phyloP scores from a whole-genome alignment of 305 asterid genomes.

The Rubia peregrina region DNA sequence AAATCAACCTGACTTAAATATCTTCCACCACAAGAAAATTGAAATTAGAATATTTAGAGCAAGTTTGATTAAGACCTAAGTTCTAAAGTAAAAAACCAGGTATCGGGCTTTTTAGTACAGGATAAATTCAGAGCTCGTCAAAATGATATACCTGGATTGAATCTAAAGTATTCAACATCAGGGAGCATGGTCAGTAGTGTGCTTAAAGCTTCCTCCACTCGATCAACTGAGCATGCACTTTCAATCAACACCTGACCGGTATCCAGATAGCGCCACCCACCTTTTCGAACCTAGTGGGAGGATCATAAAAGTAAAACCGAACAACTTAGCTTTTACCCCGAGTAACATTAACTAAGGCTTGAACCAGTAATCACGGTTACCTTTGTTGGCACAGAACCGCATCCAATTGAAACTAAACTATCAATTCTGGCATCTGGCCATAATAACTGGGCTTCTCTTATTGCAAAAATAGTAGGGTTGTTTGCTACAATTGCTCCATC shows the following conservation, averaged over 20 bases:
- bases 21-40: background rate
- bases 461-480: conserved; percentile 88
- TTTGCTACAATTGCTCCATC: conserved; percentile 99
- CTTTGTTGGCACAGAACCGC: conserved; percentile 96
- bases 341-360: background rate
- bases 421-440: conserved; percentile 98
- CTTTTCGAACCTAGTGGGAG: conserved; percentile 67
- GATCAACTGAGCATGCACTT: conserved; percentile 99
- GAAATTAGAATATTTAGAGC: background rate
- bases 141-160: conserved; percentile 74
- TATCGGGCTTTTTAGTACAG: background rate
- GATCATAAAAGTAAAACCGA: too few species aligned
- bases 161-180: conserved; percentile 86
- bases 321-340: background rate
- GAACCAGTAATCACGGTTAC: conserved; percentile 23
- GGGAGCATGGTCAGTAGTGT: conserved; percentile 96
- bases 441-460: conserved; percentile 91
- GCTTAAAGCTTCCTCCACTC: conserved; percentile 95
- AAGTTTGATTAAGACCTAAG: background rate
- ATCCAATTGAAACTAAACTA: conserved; percentile 95
- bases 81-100: background rate
- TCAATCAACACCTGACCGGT: conserved; percentile 97
- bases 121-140: background rate
- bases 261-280: conserved; percentile 99
- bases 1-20: background rate